Evolutionary conservation across 23 red algal genomes (phyloP).

Genomic region (Gracilaria domingensis): DNA sequence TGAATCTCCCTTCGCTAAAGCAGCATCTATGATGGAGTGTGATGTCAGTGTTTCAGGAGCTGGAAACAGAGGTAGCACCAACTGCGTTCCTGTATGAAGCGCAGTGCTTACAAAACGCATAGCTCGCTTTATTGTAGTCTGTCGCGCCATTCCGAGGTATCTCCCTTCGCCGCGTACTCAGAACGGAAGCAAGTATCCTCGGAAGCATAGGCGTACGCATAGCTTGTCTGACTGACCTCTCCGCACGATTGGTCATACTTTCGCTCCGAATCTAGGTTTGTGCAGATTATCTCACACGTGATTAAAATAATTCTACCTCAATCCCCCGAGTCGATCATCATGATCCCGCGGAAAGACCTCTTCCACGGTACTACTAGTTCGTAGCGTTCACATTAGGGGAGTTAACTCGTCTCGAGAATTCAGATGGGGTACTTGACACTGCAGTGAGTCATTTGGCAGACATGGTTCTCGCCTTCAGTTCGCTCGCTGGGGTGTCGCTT

Average conservation of each 20-base stretch:
- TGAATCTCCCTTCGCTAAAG: no score
- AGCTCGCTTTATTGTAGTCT: slow-evolving; percentile 43
- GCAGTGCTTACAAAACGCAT: slow-evolving; percentile 47
- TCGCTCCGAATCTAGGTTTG: neutral
- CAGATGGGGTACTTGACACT: no score
- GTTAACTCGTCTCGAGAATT: no score
- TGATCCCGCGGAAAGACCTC: no score
- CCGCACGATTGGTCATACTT: slow-evolving; percentile 13
- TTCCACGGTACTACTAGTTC: neutral
- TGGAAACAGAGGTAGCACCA: slow-evolving; percentile 18
- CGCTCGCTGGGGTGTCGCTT: neutral
- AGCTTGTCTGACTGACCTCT: neutral
- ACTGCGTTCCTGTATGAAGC: slow-evolving; percentile 33
- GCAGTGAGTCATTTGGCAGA: no score
- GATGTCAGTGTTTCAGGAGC: slow-evolving; percentile 38
- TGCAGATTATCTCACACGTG: slow-evolving; percentile 11
- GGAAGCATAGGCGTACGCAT: neutral
- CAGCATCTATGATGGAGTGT: slow-evolving; percentile 24
- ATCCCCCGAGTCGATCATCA: no score
- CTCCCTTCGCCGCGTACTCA: neutral
- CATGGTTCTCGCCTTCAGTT: neutral
- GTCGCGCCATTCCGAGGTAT: neutral
- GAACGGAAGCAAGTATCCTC: no score
- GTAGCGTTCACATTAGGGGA: no score
- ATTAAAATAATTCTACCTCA: neutral